Evolutionary conservation across 208 protist genomes (phyloP).

Genomic region (Acanthamoeba polyphaga): DNA sequence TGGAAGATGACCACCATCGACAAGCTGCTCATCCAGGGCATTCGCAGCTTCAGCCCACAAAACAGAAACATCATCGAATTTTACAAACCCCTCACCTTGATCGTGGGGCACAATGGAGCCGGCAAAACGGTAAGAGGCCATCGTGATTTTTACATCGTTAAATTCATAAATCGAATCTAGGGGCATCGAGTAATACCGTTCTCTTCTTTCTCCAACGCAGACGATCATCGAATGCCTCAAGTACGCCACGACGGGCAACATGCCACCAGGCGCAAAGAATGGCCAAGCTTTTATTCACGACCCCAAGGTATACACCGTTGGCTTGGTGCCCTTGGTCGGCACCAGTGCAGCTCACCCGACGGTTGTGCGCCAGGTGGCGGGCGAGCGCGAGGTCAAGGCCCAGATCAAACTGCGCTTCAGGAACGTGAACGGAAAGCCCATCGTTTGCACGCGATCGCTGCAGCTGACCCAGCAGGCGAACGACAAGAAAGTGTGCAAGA

Average conservation of each 20-base stretch:
- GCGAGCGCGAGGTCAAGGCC: constrained; percentile 96
- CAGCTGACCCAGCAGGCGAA: constrained; percentile 93
- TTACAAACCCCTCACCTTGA: constrained; percentile 98
- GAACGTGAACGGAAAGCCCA: constrained; percentile 84
- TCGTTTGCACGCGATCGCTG: constrained; percentile 93
- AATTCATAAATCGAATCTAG: neutral
- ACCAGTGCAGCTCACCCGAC: neutral
- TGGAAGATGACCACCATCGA: constrained; percentile 95
- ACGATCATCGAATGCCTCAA: constrained; percentile 99
- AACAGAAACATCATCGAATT: constrained; percentile 96
- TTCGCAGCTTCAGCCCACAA: constrained; percentile 97
- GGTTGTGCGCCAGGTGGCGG: constrained; percentile 89
- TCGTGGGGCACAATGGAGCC: constrained; percentile 98
- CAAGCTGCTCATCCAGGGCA: constrained; percentile 96
- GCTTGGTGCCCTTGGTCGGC: constrained; percentile 61
- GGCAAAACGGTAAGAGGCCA: constrained; percentile 93
- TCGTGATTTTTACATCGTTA: neutral
- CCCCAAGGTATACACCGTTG: constrained; percentile 89
- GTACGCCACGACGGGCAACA: constrained; percentile 97
- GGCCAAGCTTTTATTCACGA: constrained; percentile 98
- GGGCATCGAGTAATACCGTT: neutral
- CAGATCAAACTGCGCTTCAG: constrained; percentile 95
- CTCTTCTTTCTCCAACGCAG: constrained; percentile 74
- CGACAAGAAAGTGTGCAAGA: constrained; percentile 93
- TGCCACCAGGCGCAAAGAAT: constrained; percentile 96